phyloP scores from a whole-genome alignment of 768 basidiomycete species.

The Suillus spraguei region DNA sequence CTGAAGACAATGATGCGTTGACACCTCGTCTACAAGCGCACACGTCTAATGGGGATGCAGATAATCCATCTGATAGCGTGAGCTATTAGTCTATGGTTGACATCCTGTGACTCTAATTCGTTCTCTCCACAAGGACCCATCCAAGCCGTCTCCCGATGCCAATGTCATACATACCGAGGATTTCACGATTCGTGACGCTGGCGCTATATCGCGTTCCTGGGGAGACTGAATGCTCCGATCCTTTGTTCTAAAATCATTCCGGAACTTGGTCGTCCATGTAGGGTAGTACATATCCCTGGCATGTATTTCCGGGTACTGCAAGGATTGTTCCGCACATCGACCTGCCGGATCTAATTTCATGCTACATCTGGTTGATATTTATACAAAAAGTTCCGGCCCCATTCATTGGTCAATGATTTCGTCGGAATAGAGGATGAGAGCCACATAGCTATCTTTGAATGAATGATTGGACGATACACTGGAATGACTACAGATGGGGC shows the following conservation, averaged over 20 bases:
- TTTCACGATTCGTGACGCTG: conserved; percentile 33
- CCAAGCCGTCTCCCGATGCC: conserved; percentile 14
- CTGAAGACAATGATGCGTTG: conserved; percentile 9
- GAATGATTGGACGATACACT: conserved; percentile 6
- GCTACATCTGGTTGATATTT: conserved; percentile 11
- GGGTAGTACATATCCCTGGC: conserved; percentile 24
- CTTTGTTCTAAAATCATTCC: conserved; percentile 27
- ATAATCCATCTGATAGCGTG: not conserved
- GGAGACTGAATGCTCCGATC: conserved; percentile 27
- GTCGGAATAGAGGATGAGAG: not conserved
- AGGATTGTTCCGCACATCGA: conserved; percentile 27
- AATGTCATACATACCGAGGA: conserved; percentile 23
- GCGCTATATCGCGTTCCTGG: conserved; percentile 37
- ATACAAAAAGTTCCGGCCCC: conserved; percentile 5
- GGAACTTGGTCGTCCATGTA: conserved; percentile 25
- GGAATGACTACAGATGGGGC: not conserved
- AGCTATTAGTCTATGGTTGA: conserved; percentile 6
- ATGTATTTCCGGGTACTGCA: conserved; percentile 34
- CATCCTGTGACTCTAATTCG: conserved; percentile 15
- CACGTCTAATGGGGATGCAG: conserved; percentile 9
- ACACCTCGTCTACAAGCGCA: conserved; percentile 10
- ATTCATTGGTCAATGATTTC: conserved; percentile 5
- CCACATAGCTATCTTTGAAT: conserved; percentile 1
- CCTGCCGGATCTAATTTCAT: conserved; percentile 31
- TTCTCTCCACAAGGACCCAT: conserved; percentile 14